Percentiles rank a stretch among this genome's conserved stretches.
Evolutionary conservation across 805 yeast species (phyloP).

Genomic region (Naumovozyma baii): DNA sequence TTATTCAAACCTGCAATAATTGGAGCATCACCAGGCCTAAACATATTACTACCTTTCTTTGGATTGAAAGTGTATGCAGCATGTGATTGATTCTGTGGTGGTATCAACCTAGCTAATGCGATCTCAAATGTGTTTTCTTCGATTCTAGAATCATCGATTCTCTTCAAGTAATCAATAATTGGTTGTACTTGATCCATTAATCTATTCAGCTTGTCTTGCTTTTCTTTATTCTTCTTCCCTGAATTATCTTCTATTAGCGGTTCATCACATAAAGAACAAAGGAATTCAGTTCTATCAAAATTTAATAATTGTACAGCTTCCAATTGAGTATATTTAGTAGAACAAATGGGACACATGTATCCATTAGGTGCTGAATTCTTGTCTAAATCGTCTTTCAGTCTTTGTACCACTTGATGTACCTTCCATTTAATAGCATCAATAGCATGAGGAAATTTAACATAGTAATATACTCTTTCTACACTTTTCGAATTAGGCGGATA

Average conservation of each 20-base stretch:
- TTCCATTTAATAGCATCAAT: slow-evolving; percentile 96
- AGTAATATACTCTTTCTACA: slow-evolving; percentile 71
- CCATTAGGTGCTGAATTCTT: slow-evolving; percentile 89
- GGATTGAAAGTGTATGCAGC: slow-evolving; percentile 62
- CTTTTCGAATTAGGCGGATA: slow-evolving; percentile 56
- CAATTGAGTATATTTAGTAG: slow-evolving; percentile 67
- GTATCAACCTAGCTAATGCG: slow-evolving; percentile 71
- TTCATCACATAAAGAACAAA: slow-evolving; percentile 77
- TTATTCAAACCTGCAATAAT: slow-evolving; percentile 29
- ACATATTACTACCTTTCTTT: slow-evolving; percentile 37
- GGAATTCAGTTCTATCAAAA: slow-evolving; percentile 69
- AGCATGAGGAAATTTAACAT: slow-evolving; percentile 83
- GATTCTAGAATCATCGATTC: slow-evolving; percentile 67
- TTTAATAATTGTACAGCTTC: slow-evolving; percentile 80
- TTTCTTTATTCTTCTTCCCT: slow-evolving; percentile 66
- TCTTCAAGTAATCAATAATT: slow-evolving; percentile 68
- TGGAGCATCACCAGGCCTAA: slow-evolving; percentile 30
- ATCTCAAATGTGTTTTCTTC: slow-evolving; percentile 88
- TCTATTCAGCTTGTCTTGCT: slow-evolving; percentile 71
- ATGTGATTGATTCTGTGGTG: slow-evolving; percentile 62
- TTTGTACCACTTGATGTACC: slow-evolving; percentile 73
- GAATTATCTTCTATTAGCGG: slow-evolving; percentile 80
- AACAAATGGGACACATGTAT: slow-evolving; percentile 80
- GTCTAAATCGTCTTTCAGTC: slow-evolving; percentile 71
- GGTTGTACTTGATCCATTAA: slow-evolving; percentile 88